Conservation (phyloP, 2,329 filamentous ascomycete species). For the Colletotrichum paranaense region DNA sequence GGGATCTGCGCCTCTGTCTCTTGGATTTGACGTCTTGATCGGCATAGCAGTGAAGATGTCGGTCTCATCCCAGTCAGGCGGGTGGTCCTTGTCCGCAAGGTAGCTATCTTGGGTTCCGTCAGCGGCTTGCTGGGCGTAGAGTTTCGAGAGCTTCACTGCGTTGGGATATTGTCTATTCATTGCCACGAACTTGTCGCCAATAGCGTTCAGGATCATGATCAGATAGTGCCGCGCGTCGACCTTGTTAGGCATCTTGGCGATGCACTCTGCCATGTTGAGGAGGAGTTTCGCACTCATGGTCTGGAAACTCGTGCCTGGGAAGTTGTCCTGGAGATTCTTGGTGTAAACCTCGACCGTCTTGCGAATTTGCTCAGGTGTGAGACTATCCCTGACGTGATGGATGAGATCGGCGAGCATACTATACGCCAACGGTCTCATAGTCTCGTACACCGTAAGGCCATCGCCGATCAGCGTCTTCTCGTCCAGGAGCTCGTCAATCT, state of each 20-base stretch:
- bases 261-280: constrained; percentile 98
- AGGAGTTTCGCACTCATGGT: constrained; percentile 99
- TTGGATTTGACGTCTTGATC: constrained; percentile 92
- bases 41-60: constrained; percentile 97
- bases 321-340: constrained; percentile 92
- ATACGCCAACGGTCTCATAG: constrained; percentile 93
- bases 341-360: constrained; percentile 98
- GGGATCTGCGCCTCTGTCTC: constrained; percentile 89
- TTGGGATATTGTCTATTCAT: constrained; percentile 98
- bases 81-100: constrained; percentile 81
- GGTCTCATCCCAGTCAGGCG: constrained; percentile 96
- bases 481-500: constrained; percentile 95
- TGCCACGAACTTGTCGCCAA: constrained; percentile 96
- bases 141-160: constrained; percentile 89
- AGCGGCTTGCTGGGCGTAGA: constrained; percentile 77
- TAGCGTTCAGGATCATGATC: constrained; percentile 97
- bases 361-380: constrained; percentile 90
- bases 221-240: constrained; percentile 94
- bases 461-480: constrained; percentile 95
- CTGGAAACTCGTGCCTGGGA: constrained; percentile 97
- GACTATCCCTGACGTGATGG: constrained; percentile 92
- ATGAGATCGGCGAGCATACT: constrained; percentile 99
- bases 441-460: constrained; percentile 95
- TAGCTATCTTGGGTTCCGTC: constrained; percentile 77
- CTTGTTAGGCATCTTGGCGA: constrained; percentile 93